Percentiles rank a stretch among this genome's conserved stretches.
Conservation (phyloP, 352 stramenopile species). For the Pythium brachiatum region DNA sequence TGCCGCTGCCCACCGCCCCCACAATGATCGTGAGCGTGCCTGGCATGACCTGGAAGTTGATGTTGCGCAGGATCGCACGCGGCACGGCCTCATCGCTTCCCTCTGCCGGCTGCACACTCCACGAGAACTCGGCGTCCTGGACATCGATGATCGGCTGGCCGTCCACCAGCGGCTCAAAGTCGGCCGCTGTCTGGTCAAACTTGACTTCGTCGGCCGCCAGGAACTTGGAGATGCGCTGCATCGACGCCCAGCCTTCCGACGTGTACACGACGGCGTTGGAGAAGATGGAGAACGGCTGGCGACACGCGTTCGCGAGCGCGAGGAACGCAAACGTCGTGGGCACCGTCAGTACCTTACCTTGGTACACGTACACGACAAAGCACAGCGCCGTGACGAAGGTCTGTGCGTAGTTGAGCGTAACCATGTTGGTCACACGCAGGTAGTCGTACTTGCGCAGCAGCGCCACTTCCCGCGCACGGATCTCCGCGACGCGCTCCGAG, state of each 20-base stretch:
- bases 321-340: constrained; percentile 33
- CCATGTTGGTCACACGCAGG: constrained; percentile 12
- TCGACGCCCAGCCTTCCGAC: constrained; percentile 28
- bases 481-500: constrained; percentile 31
- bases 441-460: constrained; percentile 17
- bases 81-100: not conserved
- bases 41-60: constrained; percentile 36
- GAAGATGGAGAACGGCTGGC: constrained; percentile 37
- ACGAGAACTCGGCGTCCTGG: constrained; percentile 34
- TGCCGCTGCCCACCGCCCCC: constrained; percentile 32
- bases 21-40: constrained; percentile 49
- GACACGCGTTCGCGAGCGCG: constrained; percentile 33
- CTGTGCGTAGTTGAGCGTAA: constrained; percentile 14
- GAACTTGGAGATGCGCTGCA: constrained; percentile 33
- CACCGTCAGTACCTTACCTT: constrained; percentile 13
- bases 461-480: constrained; percentile 44
- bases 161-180: constrained; percentile 6
- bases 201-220: constrained; percentile 34
- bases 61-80: not conserved
- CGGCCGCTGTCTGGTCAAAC: not conserved
- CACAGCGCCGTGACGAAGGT: constrained; percentile 22
- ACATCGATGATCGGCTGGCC: constrained; percentile 26
- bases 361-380: constrained; percentile 21
- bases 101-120: constrained; percentile 8
- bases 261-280: constrained; percentile 33